Conservation (phyloP, 2,329 filamentous ascomycete species). For the Cercospora beticola region DNA sequence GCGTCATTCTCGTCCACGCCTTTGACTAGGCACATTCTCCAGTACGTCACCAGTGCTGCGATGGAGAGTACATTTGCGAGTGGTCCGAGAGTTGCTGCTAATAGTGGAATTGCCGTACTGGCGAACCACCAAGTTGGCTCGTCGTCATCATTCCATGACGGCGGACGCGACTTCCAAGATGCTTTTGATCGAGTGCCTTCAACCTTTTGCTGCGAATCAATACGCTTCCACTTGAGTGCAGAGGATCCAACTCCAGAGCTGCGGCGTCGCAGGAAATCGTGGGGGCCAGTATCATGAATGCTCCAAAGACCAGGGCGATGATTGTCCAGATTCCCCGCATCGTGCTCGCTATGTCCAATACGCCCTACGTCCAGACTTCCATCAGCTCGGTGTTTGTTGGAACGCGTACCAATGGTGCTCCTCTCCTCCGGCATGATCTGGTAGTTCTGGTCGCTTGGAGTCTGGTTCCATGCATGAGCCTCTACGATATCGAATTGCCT, state of each 20-base stretch:
- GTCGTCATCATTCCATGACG: slow-evolving; percentile 37
- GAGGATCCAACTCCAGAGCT: slow-evolving; percentile 16
- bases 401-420: background rate
- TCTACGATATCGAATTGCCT: background rate
- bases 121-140: slow-evolving; percentile 41
- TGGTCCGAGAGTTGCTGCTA: slow-evolving; percentile 80
- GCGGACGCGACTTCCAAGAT: slow-evolving; percentile 30
- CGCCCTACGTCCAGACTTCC: background rate
- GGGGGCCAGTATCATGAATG: slow-evolving; percentile 12
- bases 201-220: slow-evolving; percentile 14
- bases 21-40: slow-evolving; percentile 61
- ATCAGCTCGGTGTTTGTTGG: background rate
- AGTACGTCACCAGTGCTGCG: slow-evolving; percentile 76
- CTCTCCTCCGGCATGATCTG: background rate
- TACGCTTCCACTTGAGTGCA: background rate
- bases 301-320: slow-evolving; percentile 7
- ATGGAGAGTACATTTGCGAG: slow-evolving; percentile 87
- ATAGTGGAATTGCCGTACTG: slow-evolving; percentile 51
- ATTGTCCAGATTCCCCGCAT: too few relatives aligned
- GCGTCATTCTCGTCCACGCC: slow-evolving; percentile 47
- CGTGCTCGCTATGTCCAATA: too few relatives aligned
- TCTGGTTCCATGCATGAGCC: background rate
- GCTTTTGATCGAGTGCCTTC: slow-evolving; percentile 12
- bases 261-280: slow-evolving; percentile 19
- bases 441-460: background rate